A percentile compares a stretch with the other conserved stretches of the same genome.
Evolutionary conservation across 2,329 filamentous ascomycete genomes (phyloP).

Genomic region (Neonectria neomacrospora): DNA sequence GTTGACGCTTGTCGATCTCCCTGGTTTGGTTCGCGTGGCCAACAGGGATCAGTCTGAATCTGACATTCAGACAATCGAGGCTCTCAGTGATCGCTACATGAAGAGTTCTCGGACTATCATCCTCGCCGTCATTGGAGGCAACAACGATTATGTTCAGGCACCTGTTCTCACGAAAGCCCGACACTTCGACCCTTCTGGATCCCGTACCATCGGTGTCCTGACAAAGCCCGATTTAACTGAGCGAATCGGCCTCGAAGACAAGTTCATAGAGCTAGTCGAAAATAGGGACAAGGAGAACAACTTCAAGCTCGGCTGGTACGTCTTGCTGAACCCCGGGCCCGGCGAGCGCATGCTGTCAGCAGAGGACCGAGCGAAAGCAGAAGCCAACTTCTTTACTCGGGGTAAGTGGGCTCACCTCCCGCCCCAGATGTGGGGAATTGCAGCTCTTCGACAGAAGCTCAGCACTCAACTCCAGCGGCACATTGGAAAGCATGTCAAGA

Average conservation of each 20-base stretch:
- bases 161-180: conserved; percentile 63
- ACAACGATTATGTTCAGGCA: conserved; percentile 65
- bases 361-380: conserved; percentile 55
- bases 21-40: conserved; percentile 66
- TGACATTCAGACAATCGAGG: conserved; percentile 64
- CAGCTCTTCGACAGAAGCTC: conserved; percentile 59
- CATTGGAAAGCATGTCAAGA: conserved; percentile 63
- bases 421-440: conserved; percentile 59
- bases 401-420: conserved; percentile 62
- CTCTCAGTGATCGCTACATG: conserved; percentile 65
- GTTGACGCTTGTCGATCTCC: conserved; percentile 70
- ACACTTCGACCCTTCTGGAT: conserved; percentile 60
- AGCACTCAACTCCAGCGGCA: conserved; percentile 62
- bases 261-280: conserved; percentile 64
- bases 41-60: conserved; percentile 63
- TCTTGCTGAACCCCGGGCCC: conserved; percentile 61
- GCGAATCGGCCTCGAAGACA: conserved; percentile 63
- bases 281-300: conserved; percentile 62
- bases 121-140: conserved; percentile 65
- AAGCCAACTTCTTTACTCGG: conserved; percentile 61
- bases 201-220: conserved; percentile 62
- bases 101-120: conserved; percentile 66
- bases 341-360: conserved; percentile 58
- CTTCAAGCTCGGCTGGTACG: conserved; percentile 64
- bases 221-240: conserved; percentile 66